Percentiles rank a stretch among this genome's conserved stretches.
phyloP scores from a whole-genome alignment of 768 basidiomycete species.

The Podaxis carcinomalis region DNA sequence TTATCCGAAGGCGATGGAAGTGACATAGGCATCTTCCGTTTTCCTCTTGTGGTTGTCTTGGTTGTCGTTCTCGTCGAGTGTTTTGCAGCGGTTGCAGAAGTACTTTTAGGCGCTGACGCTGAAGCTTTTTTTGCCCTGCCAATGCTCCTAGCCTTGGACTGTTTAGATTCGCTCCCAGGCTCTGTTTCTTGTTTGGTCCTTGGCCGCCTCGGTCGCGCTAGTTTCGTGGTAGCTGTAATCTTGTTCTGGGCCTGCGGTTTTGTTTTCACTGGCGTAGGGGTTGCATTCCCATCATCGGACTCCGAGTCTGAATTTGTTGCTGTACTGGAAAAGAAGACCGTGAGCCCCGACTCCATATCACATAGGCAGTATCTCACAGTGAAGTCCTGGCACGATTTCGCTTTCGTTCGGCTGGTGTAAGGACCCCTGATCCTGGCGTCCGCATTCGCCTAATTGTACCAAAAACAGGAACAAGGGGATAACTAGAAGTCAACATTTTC shows the following conservation, averaged over 20 bases:
- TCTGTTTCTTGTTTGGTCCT: neutral
- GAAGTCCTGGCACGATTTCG: conserved; percentile 2
- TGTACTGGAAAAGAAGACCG: neutral
- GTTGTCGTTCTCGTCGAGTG: neutral
- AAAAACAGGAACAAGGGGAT: neutral
- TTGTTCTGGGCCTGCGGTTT: neutral
- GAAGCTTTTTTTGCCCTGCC: neutral
- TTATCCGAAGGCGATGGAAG: conserved; percentile 6
- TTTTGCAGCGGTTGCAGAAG: neutral
- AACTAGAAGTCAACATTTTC: neutral
- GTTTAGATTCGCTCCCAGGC: neutral
- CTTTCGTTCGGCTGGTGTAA: conserved; percentile 8
- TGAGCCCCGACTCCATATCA: neutral
- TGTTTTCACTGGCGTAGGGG: conserved; percentile 7
- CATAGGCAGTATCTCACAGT: neutral
- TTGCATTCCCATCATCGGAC: conserved; percentile 8
- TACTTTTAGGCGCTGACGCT: neutral
- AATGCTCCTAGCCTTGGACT: neutral
- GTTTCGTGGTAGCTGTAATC: neutral
- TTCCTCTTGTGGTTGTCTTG: conserved; percentile 2
- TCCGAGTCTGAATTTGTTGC: neutral
- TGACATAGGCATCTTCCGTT: conserved; percentile 5
- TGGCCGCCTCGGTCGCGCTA: neutral
- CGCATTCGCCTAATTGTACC: neutral
- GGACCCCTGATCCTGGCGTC: neutral